Base-by-base conservation (phyloP, 2,329 filamentous ascomycete species). In the Xylaria sp. region DNA sequence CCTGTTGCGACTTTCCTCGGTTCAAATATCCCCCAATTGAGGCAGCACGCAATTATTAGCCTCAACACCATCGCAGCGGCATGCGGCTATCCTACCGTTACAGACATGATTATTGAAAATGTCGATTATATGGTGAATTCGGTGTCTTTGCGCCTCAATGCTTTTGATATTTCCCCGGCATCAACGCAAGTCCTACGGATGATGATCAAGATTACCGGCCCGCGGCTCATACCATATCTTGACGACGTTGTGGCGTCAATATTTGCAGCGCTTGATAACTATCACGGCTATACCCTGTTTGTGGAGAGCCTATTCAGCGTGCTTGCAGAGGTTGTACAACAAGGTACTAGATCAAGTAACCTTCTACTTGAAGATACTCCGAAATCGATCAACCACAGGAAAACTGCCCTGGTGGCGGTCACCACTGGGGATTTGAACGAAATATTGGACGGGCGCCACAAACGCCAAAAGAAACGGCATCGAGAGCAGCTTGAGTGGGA, bases 41-140 rank as follows among this genome's bases (percentile, higher is more conserved):
- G 94, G 72, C 86, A 88, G 36, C 94, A 98, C 78, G 93, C 95
- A 5, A 91, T 97, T 70, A 88, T 89, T 4, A 92, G 92, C 41
- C 84, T 99, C 15, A 96, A 97, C 75, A 88, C 89, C 20, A 83
- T 97, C n/a, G 91, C 95, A 0, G 76, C 80, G 2, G 86, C 91
- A 0, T 97, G 93, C 74, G 89, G 87, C 1, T 99, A 98, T 75
- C 69, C 77, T 0, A 90, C 86, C 73, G 91, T 95, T 4, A 91
- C 73, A 30, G 89, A 92, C 18, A 83, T 99, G 71, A 90, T 99
- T 45, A 87, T 98, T 32, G 89, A 92, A 60, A 99, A 99, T 69
- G 94, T 93, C 18, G 96, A 99, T 79, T 99, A 99, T 78, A 92
- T 99, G 80, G 91, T 98, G 68, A 98, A 98, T 76, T 93, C 96